Evolutionary conservation across 1,139 yeast species (phyloP), one percentile per base, ranked within the genome.

Genomic region (Pneumocystis sp.): DNA sequence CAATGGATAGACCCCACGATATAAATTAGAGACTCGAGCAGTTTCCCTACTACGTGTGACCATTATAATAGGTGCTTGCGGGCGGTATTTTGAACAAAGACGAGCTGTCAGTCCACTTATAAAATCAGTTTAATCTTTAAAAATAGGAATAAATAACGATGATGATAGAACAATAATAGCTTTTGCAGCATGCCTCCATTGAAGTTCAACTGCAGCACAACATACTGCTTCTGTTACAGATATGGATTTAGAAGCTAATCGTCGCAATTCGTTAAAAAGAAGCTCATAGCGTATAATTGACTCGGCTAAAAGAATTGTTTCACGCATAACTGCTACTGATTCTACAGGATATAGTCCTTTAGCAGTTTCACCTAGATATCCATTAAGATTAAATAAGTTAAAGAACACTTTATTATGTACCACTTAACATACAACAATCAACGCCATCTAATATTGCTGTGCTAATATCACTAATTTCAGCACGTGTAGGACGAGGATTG

Each of bases 401-500:
- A 39, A 4, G 10, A 7, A 1, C 17, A 59, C 21, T 39, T 25
- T 21, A 59, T 2, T 59, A 42, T 59, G 19, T 39, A 50, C 57
- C 57, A 50, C 57, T 59, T 21, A 39, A 42, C 61, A 59, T 42
- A 76, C 91, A 96, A 87, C 97, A 93, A 82, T 93, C 99, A 75
- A 97, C 97, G 81, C 99, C 99, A 76, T 93, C 99, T 77, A 93
- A 85, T 73, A 95, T 87, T 73, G 98, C 98, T 79, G 93, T 93
- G 81, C 98, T 98, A 70, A 95, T 98, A 79, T 93, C 99, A 66
- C 96, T 87, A 70, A 93, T 97, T 82, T 93, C 99, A 73, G 99
- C 99, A 82, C 99, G 89, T 77, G 99, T 93, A 79, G 99, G 98
- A 81, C 98, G 87, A 77, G 99, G 99, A 86, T 93, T 95, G 81